Percentiles rank a stretch among this genome's conserved stretches.
Evolutionary conservation across 495 filamentous ascomycete species (phyloP).

Genomic region (Daldinia bambusicola): DNA sequence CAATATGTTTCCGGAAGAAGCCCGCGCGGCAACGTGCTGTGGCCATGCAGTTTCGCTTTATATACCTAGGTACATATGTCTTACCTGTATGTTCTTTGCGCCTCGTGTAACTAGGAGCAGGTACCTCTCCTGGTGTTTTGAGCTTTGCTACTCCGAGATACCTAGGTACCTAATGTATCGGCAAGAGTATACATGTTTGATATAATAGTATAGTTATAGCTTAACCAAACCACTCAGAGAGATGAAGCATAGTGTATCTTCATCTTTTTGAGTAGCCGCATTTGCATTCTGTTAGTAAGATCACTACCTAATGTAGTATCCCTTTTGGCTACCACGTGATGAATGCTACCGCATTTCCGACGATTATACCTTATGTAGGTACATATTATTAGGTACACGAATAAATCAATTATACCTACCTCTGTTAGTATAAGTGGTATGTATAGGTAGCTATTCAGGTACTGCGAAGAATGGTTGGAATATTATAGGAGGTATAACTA

Average conservation of each 20-base stretch:
- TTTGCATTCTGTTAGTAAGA: not conserved
- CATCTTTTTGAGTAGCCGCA: no score
- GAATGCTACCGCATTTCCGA: not conserved
- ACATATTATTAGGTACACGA: not conserved
- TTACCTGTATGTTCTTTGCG: slow-evolving; percentile 34
- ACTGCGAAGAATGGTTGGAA: no score
- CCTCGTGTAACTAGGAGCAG: slow-evolving; percentile 39
- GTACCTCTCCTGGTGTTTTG: slow-evolving; percentile 40
- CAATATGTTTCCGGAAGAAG: slow-evolving; percentile 21
- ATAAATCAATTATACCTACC: not conserved
- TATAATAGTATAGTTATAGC: no score
- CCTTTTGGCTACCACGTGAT: not conserved
- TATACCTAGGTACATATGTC: slow-evolving; percentile 25
- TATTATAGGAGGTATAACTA: no score
- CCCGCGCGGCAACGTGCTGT: slow-evolving; percentile 10
- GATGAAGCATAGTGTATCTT: no score
- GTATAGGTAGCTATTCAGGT: no score
- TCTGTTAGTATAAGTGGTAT: no score
- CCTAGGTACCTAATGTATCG: no score
- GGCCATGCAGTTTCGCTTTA: slow-evolving; percentile 32
- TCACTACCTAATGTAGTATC: not conserved
- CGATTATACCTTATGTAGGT: no score
- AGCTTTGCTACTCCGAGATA: slow-evolving; percentile 34
- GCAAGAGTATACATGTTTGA: no score
- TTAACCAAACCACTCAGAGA: no score